phyloP scores from a whole-genome alignment of 805 yeast species.

The Cyberlindnera mycetangii region DNA sequence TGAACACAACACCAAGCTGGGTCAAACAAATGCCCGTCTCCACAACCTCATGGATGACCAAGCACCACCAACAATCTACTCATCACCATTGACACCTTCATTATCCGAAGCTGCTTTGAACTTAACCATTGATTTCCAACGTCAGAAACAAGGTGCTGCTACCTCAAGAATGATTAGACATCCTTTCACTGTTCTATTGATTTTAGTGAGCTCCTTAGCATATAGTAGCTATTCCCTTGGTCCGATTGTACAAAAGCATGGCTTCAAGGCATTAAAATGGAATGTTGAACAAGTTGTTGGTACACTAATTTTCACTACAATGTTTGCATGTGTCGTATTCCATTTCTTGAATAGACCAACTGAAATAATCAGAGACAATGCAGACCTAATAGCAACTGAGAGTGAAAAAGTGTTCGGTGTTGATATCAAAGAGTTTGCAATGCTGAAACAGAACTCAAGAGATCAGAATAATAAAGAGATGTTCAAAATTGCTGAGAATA shows the following conservation, averaged over 20 bases:
- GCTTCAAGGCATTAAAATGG: conserved; percentile 14
- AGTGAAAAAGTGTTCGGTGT: conserved; percentile 46
- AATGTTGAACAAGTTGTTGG: conserved; percentile 25
- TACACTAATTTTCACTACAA: conserved; percentile 37
- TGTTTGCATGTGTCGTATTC: conserved; percentile 39
- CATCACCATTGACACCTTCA: conserved; percentile 51
- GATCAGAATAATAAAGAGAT: conserved; percentile 26
- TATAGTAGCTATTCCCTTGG: conserved; percentile 20
- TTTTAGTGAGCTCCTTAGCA: conserved; percentile 4
- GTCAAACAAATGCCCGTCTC: conserved; percentile 51
- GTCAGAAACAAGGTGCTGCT: conserved; percentile 26
- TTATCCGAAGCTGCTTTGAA: conserved; percentile 58
- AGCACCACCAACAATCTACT: conserved; percentile 50
- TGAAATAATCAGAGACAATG: conserved; percentile 43
- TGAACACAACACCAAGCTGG: conserved; percentile 1
- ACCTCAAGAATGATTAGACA: conserved; percentile 43
- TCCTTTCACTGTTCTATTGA: conserved; percentile 35
- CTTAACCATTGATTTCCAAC: conserved; percentile 55
- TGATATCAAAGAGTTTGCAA: conserved; percentile 48
- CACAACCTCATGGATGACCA: conserved; percentile 52
- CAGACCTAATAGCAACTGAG: conserved; percentile 36
- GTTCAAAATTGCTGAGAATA: conserved; percentile 41
- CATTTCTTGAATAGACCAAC: conserved; percentile 41
- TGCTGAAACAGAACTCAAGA: conserved; percentile 23
- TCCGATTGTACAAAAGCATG: conserved; percentile 15